A percentile compares a stretch with the other conserved stretches of the same genome.
Evolutionary conservation across 2,329 filamentous ascomycete genomes (phyloP).

Genomic region (Arachnomyces sp.): DNA sequence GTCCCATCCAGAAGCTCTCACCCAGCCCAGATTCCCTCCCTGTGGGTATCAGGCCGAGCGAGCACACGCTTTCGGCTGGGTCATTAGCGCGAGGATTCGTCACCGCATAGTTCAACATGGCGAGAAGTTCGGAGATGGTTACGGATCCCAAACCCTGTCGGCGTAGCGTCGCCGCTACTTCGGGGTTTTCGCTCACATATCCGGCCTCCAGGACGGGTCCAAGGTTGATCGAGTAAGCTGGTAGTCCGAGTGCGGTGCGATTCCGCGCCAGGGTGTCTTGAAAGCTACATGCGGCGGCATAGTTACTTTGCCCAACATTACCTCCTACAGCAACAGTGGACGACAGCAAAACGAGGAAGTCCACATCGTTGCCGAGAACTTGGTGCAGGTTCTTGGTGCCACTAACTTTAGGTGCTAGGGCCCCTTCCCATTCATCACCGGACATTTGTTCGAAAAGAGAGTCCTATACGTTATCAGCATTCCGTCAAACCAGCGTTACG

Average conservation of each 20-base stretch:
- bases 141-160: too few relatives aligned
- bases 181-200: constrained; percentile 7
- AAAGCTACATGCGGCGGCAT: constrained; percentile 33
- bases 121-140: too few relatives aligned
- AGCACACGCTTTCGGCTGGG: too few relatives aligned
- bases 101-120: too few relatives aligned
- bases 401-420: constrained; percentile 4
- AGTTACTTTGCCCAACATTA: constrained; percentile 32
- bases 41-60: too few relatives aligned
- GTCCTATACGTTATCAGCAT: constrained; percentile 1
- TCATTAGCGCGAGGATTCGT: too few relatives aligned
- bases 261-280: constrained; percentile 19
- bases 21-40: too few relatives aligned
- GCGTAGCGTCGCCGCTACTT: too few relatives aligned
- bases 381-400: constrained; percentile 6
- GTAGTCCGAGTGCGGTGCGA: background rate
- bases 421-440: constrained; percentile 2
- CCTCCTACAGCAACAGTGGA: constrained; percentile 26
- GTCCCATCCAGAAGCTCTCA: too few relatives aligned
- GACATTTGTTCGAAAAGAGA: constrained; percentile 7
- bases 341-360: constrained; percentile 16
- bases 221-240: constrained; percentile 4
- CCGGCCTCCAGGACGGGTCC: constrained; percentile 1
- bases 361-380: constrained; percentile 4
- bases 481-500: too few relatives aligned